Evolutionary conservation across 2,329 filamentous ascomycete species (phyloP).

Genomic region (Bertia moriformis): DNA sequence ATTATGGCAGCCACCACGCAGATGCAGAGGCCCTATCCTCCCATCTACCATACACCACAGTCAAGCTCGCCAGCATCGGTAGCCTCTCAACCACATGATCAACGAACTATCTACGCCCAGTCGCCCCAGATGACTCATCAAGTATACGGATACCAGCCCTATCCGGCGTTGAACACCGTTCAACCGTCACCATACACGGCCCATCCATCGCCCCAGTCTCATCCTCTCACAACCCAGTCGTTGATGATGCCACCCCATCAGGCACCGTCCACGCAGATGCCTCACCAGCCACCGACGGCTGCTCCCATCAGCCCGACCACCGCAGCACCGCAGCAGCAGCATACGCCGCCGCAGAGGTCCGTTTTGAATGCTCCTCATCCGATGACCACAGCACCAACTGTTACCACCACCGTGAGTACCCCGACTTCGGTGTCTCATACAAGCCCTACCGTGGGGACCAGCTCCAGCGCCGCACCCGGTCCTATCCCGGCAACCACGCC

Average conservation of each 20-base stretch:
- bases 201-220: conserved; percentile 36
- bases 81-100: conserved; percentile 74
- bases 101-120: conserved; percentile 74
- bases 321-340: conserved; percentile 46
- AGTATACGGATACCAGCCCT: conserved; percentile 62
- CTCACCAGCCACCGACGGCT: conserved; percentile 15
- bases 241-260: conserved; percentile 39
- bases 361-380: conserved; percentile 27
- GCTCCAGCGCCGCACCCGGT: conserved; percentile 82
- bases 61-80: conserved; percentile 90
- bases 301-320: conserved; percentile 24
- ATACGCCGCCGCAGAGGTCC: conserved; percentile 44
- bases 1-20: conserved; percentile 54
- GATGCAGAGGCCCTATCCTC: conserved; percentile 71
- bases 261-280: conserved; percentile 22
- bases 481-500: conserved; percentile 95
- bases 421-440: neutral
- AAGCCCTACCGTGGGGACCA: conserved; percentile 31
- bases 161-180: conserved; percentile 28
- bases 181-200: conserved; percentile 40
- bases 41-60: conserved; percentile 89
- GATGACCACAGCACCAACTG: conserved; percentile 21
- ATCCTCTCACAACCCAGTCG: conserved; percentile 36
- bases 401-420: conserved; percentile 13
- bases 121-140: conserved; percentile 66